phyloP scores from a whole-genome alignment of 2,329 filamentous ascomycete species.

The Teratosphaeria gauchensis region DNA sequence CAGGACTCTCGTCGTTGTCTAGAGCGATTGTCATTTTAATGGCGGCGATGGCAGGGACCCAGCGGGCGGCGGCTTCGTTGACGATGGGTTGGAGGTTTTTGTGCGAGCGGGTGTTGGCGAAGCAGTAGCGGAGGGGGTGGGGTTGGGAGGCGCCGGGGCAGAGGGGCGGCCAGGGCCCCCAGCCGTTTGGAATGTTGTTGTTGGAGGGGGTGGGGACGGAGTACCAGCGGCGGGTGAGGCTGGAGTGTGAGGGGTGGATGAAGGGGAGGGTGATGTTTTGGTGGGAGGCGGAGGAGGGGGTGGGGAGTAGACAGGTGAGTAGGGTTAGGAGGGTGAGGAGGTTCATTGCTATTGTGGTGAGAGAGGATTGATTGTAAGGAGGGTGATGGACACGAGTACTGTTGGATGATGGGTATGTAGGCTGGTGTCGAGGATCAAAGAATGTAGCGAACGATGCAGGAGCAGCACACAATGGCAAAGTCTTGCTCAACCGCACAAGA shows the following conservation, averaged over 20 bases:
- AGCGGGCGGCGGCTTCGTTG: conserved; percentile 8
- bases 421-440: neutral
- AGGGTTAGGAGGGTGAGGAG: neutral
- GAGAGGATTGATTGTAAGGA: no score
- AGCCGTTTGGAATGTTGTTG: conserved; percentile 2
- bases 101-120: conserved; percentile 8
- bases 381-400: no score
- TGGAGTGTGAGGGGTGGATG: neutral
- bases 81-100: conserved; percentile 10
- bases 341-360: neutral
- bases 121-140: conserved; percentile 15
- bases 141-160: conserved; percentile 2
- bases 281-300: neutral
- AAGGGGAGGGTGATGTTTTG: conserved; percentile 1
- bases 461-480: neutral
- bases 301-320: neutral
- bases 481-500: neutral
- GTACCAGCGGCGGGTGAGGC: conserved; percentile 8
- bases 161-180: conserved; percentile 12
- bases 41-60: conserved; percentile 9
- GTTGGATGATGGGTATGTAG: neutral
- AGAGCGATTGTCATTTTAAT: conserved; percentile 7
- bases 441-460: neutral
- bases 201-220: conserved; percentile 1
- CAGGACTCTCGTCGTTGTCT: conserved; percentile 4